phyloP scores from a whole-genome alignment of 2,329 filamentous ascomycete genomes.

The Xylaria polymorpha region DNA sequence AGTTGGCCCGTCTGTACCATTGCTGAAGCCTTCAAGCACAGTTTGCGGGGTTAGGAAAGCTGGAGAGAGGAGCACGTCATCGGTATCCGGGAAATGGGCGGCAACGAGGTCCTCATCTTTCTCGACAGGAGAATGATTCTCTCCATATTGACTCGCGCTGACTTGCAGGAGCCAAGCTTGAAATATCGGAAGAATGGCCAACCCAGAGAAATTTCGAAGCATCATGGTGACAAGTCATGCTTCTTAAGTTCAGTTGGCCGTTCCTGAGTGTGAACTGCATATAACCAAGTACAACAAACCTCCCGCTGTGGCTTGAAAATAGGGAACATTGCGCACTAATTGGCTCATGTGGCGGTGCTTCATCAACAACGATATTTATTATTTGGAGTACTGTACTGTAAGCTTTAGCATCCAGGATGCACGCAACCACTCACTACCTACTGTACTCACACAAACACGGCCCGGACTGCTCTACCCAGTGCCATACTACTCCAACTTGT shows the following conservation, averaged over 20 bases:
- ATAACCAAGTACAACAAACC: neutral
- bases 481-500: too few species aligned
- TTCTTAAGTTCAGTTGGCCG: neutral
- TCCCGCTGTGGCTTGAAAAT: neutral
- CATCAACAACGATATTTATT: neutral
- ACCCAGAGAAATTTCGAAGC: slow-evolving; percentile 17
- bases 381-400: too few species aligned
- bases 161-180: slow-evolving; percentile 20
- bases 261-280: neutral
- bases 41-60: slow-evolving; percentile 45
- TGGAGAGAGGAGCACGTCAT: slow-evolving; percentile 47
- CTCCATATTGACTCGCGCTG: slow-evolving; percentile 43
- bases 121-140: slow-evolving; percentile 44
- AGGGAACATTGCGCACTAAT: neutral
- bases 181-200: slow-evolving; percentile 17
- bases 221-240: slow-evolving; percentile 19
- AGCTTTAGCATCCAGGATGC: neutral
- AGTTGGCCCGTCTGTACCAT: slow-evolving; percentile 49
- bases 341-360: slow-evolving; percentile 22
- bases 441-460: too few species aligned
- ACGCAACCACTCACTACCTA: too few species aligned
- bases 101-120: slow-evolving; percentile 48
- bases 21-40: slow-evolving; percentile 43
- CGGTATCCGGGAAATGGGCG: slow-evolving; percentile 48
- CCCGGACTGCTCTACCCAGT: too few species aligned